Percentiles rank a stretch among this genome's conserved stretches.
Conservation (phyloP, 345 rosid genomes). For the Aethionema arabicum region DNA sequence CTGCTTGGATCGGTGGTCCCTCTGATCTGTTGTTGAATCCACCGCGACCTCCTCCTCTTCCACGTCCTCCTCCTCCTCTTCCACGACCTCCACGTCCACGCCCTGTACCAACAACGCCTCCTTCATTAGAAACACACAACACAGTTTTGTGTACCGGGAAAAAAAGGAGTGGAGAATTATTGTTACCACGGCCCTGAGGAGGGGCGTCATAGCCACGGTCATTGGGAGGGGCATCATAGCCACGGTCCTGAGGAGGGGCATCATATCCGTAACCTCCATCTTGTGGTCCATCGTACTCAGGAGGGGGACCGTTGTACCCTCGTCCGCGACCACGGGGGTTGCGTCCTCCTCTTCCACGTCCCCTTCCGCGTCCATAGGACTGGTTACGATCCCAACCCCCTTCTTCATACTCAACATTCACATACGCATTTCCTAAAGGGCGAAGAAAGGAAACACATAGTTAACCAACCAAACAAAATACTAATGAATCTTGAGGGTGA, state of each 20-base stretch:
- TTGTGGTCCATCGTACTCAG: constrained; percentile 52
- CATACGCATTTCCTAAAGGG: constrained; percentile 61
- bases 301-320: constrained; percentile 70
- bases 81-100: constrained; percentile 73
- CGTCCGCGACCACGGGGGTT: constrained; percentile 75
- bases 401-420: constrained; percentile 66
- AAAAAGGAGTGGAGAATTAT: neutral
- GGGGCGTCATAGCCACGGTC: constrained; percentile 29
- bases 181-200: constrained; percentile 37
- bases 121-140: neutral
- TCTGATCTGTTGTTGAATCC: constrained; percentile 37
- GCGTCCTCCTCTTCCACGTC: constrained; percentile 86
- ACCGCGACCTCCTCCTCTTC: constrained; percentile 43
- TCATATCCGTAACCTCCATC: constrained; percentile 71
- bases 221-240: constrained; percentile 27
- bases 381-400: constrained; percentile 71
- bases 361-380: constrained; percentile 73
- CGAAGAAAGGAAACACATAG: neutral
- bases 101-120: constrained; percentile 40
- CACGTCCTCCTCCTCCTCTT: constrained; percentile 44
- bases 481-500: neutral
- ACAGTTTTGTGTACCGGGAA: neutral
- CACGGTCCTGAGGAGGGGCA: constrained; percentile 42
- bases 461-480: neutral
- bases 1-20: constrained; percentile 54